Conservation (phyloP, 1,284 basidiomycete species). For the Ustanciosporium gigantosporum region DNA sequence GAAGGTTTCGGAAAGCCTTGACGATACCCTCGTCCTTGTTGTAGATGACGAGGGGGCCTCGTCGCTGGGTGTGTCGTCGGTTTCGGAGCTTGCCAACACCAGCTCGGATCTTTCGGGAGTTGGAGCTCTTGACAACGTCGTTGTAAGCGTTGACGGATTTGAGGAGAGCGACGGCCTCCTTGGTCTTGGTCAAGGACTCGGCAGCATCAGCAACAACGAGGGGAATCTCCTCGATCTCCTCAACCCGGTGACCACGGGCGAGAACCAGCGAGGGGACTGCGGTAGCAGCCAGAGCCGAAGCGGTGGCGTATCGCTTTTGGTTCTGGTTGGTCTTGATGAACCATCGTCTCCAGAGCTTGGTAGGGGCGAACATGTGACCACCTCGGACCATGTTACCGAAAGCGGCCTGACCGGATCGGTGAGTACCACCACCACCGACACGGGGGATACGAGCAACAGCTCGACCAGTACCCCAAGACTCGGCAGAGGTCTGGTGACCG, state of each 20-base stretch:
- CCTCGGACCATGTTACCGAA: conserved; percentile 76
- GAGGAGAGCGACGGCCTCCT: conserved; percentile 92
- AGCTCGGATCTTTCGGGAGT: conserved; percentile 94
- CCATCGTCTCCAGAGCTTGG: conserved; percentile 99
- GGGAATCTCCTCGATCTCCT: conserved; percentile 94
- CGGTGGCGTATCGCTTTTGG: conserved; percentile 96
- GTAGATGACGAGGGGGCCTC: conserved; percentile 96
- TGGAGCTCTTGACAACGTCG: conserved; percentile 95
- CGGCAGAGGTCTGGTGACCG: conserved; percentile 97
- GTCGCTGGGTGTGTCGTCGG: conserved; percentile 93
- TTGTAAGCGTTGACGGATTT: conserved; percentile 79
- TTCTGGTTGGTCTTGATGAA: conserved; percentile 99
- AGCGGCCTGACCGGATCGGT: conserved; percentile 94
- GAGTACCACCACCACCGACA: conserved; percentile 98
- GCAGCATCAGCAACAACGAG: conserved; percentile 80
- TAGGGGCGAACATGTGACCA: conserved; percentile 99
- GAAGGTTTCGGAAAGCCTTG: conserved; percentile 97
- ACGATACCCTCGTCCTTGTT: conserved; percentile 97
- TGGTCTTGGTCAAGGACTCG: conserved; percentile 93
- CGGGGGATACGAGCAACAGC: conserved; percentile 99
- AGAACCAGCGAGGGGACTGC: conserved; percentile 97
- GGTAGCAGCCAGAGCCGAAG: conserved; percentile 96
- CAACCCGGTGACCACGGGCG: conserved; percentile 98
- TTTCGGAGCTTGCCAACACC: conserved; percentile 98
- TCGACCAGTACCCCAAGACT: conserved; percentile 99